Base-by-base conservation (phyloP, 371 early-diverging fungal genomes). In the Mortierella sp. region DNA sequence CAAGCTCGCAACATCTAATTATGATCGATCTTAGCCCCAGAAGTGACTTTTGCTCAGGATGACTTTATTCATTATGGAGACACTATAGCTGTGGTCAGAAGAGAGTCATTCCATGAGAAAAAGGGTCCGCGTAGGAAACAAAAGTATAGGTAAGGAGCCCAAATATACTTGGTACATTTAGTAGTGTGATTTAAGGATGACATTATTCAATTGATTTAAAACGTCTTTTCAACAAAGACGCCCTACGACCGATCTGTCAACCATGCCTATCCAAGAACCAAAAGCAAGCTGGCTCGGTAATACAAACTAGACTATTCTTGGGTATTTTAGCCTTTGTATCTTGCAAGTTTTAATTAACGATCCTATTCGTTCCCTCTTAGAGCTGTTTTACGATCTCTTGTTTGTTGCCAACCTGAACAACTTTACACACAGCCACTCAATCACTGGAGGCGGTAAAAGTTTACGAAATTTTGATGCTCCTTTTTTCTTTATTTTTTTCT, bases 311-410 rank as follows among this genome's bases (percentile, higher is more conserved):
- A 63, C 26, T 26, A 34, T 23, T 12, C 26, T 35, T 40, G 12
- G 26, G 6, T 1, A 32, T n/a, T 58, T 31, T 3, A 32, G 22
- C 47, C 47, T 47, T 2, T 47, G 19, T 13, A 13, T 47, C n/a
- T 13, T 2, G 47, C 55, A 28, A 17, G 6, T 1, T 6, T 17
- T 1, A 1, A 45, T 45, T n/a, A n/a, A n/a, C 45, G 15, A 45
- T 2, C 12, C 45, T 45, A 8, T 22, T 40, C 31, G 32, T 22
- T 53, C 8, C 12, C n/a, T 28, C 42, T 22, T 87, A 31, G 90
- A 89, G 51, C 70, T 89, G 8, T 89, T 89, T 56, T 89, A 88
- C 73, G 90, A 89, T 65, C 64, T 89, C 5, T 85, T 89, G 40
- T 89, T 85, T 62, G 86, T 89, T 0, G 90, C 90, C 8, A 89